Conservation (phyloP, 2,329 filamentous ascomycete genomes). For the Amauroascus verrucosus region DNA sequence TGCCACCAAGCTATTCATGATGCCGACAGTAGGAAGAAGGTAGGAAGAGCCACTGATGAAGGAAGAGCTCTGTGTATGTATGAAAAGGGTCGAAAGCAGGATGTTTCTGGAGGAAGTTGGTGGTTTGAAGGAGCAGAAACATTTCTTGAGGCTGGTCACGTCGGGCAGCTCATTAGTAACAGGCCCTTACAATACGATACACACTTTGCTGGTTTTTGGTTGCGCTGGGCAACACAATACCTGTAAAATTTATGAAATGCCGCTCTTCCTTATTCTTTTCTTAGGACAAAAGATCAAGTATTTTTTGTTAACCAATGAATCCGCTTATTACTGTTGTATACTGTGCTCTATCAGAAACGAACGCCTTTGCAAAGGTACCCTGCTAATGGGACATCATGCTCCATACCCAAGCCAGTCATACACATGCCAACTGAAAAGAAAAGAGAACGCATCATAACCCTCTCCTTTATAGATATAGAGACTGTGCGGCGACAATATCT, state of each 20-base stretch:
- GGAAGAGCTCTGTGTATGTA: not conserved
- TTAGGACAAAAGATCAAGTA: not conserved
- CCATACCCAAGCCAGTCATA: not conserved
- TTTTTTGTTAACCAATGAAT: no score
- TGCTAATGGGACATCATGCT: not conserved
- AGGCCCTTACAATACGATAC: constrained; percentile 7
- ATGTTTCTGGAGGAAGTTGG: constrained; percentile 7
- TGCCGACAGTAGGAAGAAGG: constrained; percentile 23
- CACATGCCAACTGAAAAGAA: not conserved
- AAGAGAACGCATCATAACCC: not conserved
- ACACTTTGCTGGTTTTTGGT: not conserved
- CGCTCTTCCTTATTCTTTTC: not conserved
- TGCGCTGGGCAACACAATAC: constrained; percentile 11
- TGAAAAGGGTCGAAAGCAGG: constrained; percentile 8
- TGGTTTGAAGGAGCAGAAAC: constrained; percentile 19
- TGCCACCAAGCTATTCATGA: constrained; percentile 53
- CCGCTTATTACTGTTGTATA: not conserved
- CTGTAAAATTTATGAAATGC: constrained; percentile 2
- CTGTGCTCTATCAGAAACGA: not conserved
- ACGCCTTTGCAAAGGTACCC: not conserved
- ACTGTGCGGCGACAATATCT: constrained; percentile 92
- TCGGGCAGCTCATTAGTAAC: constrained; percentile 8
- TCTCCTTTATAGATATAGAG: constrained; percentile 63
- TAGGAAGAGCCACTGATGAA: not conserved
- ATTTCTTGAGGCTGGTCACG: constrained; percentile 5